phyloP scores from a whole-genome alignment of 768 basidiomycete species.

The Trametes cubensis region DNA sequence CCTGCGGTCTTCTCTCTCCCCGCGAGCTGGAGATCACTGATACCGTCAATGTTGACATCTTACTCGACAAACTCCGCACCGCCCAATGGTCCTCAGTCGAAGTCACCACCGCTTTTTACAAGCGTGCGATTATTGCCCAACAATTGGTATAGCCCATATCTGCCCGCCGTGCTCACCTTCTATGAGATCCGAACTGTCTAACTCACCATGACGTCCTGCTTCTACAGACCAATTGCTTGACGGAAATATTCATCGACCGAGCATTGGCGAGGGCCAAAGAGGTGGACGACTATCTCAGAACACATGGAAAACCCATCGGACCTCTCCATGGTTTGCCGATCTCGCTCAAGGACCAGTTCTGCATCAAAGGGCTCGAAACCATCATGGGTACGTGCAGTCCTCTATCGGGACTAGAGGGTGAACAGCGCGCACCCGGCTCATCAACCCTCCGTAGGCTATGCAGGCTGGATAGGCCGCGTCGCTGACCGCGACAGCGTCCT shows the following conservation, averaged over 20 bases:
- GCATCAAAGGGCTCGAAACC: slow-evolving; percentile 64
- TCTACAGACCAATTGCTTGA: slow-evolving; percentile 50
- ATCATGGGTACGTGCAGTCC: slow-evolving; percentile 47
- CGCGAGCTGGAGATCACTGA: slow-evolving; percentile 66
- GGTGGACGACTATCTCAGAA: slow-evolving; percentile 44
- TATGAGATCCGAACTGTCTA: not conserved
- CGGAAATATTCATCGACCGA: slow-evolving; percentile 51
- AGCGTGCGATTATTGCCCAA: slow-evolving; percentile 53
- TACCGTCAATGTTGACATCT: slow-evolving; percentile 43
- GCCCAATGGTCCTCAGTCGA: slow-evolving; percentile 62
- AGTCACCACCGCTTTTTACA: slow-evolving; percentile 48
- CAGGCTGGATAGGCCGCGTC: slow-evolving; percentile 52
- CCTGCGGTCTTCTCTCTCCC: slow-evolving; percentile 57
- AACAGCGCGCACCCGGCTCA: slow-evolving; percentile 27
- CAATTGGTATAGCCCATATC: slow-evolving; percentile 41
- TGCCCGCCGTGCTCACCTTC: not conserved
- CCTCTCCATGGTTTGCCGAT: slow-evolving; percentile 51
- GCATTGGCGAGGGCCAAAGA: slow-evolving; percentile 45
- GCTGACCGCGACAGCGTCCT: slow-evolving; percentile 53
- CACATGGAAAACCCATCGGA: slow-evolving; percentile 45
- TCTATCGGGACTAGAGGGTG: not conserved
- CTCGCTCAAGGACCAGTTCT: slow-evolving; percentile 52
- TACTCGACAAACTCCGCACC: slow-evolving; percentile 57
- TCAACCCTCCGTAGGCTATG: slow-evolving; percentile 45
- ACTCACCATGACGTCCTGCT: not conserved